Conservation (phyloP, 1,139 yeast species). For the Hansenula lynferdii region DNA sequence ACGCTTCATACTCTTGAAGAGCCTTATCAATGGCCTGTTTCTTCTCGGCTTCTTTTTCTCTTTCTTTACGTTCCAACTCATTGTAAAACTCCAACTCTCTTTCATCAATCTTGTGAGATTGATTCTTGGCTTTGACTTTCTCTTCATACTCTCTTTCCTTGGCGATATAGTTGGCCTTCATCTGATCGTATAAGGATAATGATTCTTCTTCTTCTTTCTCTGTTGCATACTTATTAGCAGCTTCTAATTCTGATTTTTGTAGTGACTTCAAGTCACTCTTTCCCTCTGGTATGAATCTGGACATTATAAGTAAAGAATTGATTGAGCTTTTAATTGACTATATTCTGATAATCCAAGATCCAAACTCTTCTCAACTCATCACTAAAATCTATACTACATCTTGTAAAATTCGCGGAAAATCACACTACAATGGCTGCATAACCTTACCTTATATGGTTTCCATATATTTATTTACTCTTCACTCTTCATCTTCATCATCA, state of each 20-base stretch:
- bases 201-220: constrained; percentile 19
- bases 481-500: constrained; percentile 29
- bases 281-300: constrained; percentile 23
- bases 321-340: too few relatives aligned
- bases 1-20: constrained; percentile 15
- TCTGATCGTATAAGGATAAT: constrained; percentile 21
- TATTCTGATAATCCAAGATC: too few relatives aligned
- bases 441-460: neutral
- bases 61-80: constrained; percentile 6
- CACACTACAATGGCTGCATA: neutral
- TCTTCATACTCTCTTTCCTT: constrained; percentile 20
- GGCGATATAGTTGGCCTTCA: constrained; percentile 18
- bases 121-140: constrained; percentile 17
- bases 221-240: constrained; percentile 11
- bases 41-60: constrained; percentile 7
- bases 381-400: too few relatives aligned
- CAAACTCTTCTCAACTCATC: too few relatives aligned
- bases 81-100: constrained; percentile 17
- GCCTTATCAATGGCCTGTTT: constrained; percentile 17
- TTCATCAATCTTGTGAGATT: constrained; percentile 14
- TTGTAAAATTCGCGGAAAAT: too few relatives aligned
- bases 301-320: too few relatives aligned
- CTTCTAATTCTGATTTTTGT: constrained; percentile 12
- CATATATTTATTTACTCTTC: neutral
- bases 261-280: constrained; percentile 18